These are phyloP conservation scores for Vairimorpha necatrix DNA, from an alignment of 371 early-diverging fungal species.

Conservation along the genomic window DNA sequence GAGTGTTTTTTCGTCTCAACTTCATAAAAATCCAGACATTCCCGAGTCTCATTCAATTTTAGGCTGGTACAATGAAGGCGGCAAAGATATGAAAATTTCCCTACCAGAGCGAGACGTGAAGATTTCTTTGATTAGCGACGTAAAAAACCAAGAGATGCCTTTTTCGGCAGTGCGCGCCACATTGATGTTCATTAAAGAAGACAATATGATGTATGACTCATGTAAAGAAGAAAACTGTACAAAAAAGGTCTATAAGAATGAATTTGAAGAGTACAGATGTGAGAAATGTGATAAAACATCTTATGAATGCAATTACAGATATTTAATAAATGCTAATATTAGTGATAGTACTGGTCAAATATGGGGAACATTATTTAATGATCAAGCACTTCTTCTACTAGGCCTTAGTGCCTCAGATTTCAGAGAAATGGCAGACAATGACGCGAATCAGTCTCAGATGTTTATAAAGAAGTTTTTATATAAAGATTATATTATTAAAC, in stretches of 20 bases:
- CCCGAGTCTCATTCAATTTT: constrained; percentile 52
- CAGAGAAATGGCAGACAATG: constrained; percentile 43
- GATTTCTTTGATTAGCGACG: constrained; percentile 44
- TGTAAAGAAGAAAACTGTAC: constrained; percentile 57
- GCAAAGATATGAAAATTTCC: constrained; percentile 45
- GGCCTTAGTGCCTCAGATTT: constrained; percentile 44
- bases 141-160: constrained; percentile 47
- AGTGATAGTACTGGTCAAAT: constrained; percentile 57
- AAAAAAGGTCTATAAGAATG: constrained; percentile 60
- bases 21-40: constrained; percentile 56
- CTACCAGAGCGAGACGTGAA: constrained; percentile 31
- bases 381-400: constrained; percentile 52
- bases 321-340: constrained; percentile 46
- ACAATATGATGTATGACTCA: constrained; percentile 50
- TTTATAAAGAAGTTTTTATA: constrained; percentile 37
- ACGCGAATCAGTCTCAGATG: constrained; percentile 24
- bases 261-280: constrained; percentile 56
- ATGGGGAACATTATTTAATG: constrained; percentile 61
- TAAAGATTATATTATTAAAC: constrained; percentile 40
- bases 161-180: constrained; percentile 49
- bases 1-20: constrained; percentile 35
- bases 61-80: constrained; percentile 62
- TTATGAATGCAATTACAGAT: constrained; percentile 57
- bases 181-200: constrained; percentile 57
- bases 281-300: constrained; percentile 58